Conservation (phyloP, 1,284 basidiomycete species). For the Tilletia indica region DNA sequence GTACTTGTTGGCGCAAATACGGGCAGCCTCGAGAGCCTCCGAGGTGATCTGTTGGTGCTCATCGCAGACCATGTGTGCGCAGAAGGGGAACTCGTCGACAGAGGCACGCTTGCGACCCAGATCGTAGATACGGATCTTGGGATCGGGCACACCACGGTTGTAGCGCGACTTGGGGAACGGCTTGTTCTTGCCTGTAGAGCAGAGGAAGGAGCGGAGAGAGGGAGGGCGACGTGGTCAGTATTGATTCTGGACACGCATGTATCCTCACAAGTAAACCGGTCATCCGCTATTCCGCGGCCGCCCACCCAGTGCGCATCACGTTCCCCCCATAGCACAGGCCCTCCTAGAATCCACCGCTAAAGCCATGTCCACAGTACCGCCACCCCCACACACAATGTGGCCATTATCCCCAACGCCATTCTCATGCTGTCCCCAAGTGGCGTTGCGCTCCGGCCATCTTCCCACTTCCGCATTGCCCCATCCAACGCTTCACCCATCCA, state of each 20-base stretch:
- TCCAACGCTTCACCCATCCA: background rate
- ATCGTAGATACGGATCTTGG: slow-evolving; percentile 63
- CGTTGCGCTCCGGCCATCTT: too few species aligned
- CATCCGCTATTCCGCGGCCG: too few species aligned
- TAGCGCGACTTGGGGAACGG: slow-evolving; percentile 64
- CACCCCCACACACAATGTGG: background rate
- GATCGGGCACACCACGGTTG: slow-evolving; percentile 74
- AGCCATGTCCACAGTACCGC: background rate
- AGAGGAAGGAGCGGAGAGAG: background rate
- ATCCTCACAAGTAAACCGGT: too few species aligned
- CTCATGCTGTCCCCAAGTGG: too few species aligned
- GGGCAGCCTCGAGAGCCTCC: slow-evolving; percentile 95
- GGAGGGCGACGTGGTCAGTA: background rate
- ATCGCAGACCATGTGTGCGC: slow-evolving; percentile 88
- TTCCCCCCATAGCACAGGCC: too few species aligned
- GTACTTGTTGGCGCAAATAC: slow-evolving; percentile 99
- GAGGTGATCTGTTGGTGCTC: slow-evolving; percentile 97
- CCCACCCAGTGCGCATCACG: too few species aligned
- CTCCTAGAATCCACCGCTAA: background rate
- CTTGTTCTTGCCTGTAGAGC: slow-evolving; percentile 24
- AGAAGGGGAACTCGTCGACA: slow-evolving; percentile 82
- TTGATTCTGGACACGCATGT: background rate
- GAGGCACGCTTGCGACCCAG: slow-evolving; percentile 90
- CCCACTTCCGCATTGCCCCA: too few species aligned
- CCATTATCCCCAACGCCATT: too few species aligned